Base-by-base conservation (phyloP, 2,329 filamentous ascomycete species). In the Xylaria sp. region DNA sequence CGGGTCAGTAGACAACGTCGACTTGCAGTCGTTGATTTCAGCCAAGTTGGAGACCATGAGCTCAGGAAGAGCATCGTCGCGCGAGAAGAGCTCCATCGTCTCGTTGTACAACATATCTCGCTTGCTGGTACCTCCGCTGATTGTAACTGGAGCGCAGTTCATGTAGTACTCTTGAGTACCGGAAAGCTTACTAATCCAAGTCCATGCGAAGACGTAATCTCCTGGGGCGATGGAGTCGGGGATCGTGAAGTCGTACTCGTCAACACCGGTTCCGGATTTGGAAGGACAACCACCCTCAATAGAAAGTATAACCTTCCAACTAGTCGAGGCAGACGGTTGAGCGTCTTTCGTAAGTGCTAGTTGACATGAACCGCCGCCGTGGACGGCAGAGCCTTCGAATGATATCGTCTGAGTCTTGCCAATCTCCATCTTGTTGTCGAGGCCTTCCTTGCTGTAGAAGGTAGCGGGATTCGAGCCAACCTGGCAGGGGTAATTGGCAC, bases 341-440 rank as follows among this genome's bases (percentile, higher is more conserved):
- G 69, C 83, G 72, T 93, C 91, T 39, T 88, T 89, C 0, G 91
- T 92, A 70, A 94, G 79, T 28, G 87, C 88, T 74, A 94, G 83
- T 76, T 94, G 92, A 78, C 92, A 94, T 1, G 89, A 91, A 0
- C 92, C 92, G 67, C 92, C 92, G 49, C 91, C 91, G 74, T 94
- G 92, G 0, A 86, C 85, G 4, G 91, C 91, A 59, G 83, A 81
- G 57, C 90, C 91, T 0, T 80, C 79, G 77, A 93, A 89, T 6
- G 77, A 79, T 4, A 93, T 80, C 0, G 79, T 80, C 73, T 89
- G 86, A 0, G 76, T 79, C 63, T 75, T 74, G 39, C 80, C 79
- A 12, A 82, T 78, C 15, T 82, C 82, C 71, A 78, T 76, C 6
- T 83, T 82, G 20, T 82, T 83, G 70, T 75, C 76, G 49, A 82